Evolutionary conservation across 1,284 basidiomycete genomes (phyloP), one percentile per base, ranked within the genome.

Genomic region (Caloboletus firmus): DNA sequence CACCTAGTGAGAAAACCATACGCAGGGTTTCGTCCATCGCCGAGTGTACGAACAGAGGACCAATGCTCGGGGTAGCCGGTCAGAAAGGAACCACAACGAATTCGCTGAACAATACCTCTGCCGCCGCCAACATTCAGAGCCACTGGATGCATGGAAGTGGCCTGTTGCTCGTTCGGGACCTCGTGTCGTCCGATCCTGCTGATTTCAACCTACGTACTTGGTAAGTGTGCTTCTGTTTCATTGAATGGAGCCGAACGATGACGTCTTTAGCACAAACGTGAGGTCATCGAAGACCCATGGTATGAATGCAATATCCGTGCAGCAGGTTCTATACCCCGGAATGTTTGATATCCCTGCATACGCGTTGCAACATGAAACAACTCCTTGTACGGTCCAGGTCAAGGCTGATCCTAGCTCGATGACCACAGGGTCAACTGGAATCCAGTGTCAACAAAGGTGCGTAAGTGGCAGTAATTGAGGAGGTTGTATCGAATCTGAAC

Each of bases 191-290:
- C 1, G 50, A 63, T 52, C 61, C 58, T n/a, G 42, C 51, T 6
- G 61, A 63, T 45, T 63, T 62, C 30, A 55, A 59, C 20, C 51
- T 63, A 9, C 63, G 61, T 32, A 35, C 42, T 28, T 61, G 61
- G 61, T 55, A 5, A 44, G 54, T 7, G 17, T 13, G 17, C 10
- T 17, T 24, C 26, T 24, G 0, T 35, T 45, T 42, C 13, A 11
- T 39, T 41, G 7, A n/a, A 20, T 24, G 20, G 18, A 8, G n/a
- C 9, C 41, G 34, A 59, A 7, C 24, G 17, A 20, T 34, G 17
- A 34, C 4, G 0, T 34, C 11, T 9, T 44, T 10, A 66, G 62
- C 35, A 52, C 45, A 30, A 54, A 49, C 41, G 15, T 35, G 37
- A 46, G 30, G 17, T 12, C 26, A 31, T 18, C 45, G 5, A 52